Evolutionary conservation across 768 basidiomycete species (phyloP).

Genomic region (Dictyophora rubrovolvata): DNA sequence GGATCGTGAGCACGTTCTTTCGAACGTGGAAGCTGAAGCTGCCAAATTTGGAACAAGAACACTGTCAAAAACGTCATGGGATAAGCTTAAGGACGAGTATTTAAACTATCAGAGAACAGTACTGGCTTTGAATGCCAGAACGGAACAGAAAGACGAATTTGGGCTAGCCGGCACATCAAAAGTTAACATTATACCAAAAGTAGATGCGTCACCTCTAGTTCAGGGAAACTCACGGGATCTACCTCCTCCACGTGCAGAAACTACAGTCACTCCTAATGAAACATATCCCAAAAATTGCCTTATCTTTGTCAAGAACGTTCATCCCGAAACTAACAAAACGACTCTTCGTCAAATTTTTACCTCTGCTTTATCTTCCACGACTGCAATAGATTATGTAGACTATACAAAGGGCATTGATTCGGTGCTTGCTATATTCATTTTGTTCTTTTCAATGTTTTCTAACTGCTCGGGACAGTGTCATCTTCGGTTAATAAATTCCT

Average conservation of each 20-base stretch:
- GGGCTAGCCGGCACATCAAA: background rate
- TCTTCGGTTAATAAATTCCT: constrained; percentile 50
- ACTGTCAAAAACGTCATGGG: constrained; percentile 52
- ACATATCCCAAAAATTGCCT: constrained; percentile 55
- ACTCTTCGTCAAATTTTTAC: constrained; percentile 54
- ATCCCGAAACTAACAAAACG: constrained; percentile 73
- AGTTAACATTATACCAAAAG: background rate
- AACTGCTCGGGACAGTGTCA: constrained; percentile 44
- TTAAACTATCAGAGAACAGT: constrained; percentile 48
- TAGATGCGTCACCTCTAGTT: background rate
- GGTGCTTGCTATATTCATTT: constrained; percentile 19
- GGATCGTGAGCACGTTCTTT: background rate
- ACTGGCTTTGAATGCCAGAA: constrained; percentile 32
- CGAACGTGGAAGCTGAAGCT: constrained; percentile 27
- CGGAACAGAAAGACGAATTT: constrained; percentile 1
- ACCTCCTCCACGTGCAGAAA: background rate
- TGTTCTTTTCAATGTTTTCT: background rate
- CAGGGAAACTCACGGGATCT: background rate
- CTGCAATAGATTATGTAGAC: constrained; percentile 67
- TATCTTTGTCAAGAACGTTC: constrained; percentile 59
- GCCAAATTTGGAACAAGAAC: constrained; percentile 49
- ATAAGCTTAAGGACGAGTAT: constrained; percentile 57
- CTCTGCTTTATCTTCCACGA: constrained; percentile 24
- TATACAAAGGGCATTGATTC: constrained; percentile 68
- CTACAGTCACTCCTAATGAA: background rate